Conservation (phyloP, 163 green algal species). For the Scenedesmus sp. region DNA sequence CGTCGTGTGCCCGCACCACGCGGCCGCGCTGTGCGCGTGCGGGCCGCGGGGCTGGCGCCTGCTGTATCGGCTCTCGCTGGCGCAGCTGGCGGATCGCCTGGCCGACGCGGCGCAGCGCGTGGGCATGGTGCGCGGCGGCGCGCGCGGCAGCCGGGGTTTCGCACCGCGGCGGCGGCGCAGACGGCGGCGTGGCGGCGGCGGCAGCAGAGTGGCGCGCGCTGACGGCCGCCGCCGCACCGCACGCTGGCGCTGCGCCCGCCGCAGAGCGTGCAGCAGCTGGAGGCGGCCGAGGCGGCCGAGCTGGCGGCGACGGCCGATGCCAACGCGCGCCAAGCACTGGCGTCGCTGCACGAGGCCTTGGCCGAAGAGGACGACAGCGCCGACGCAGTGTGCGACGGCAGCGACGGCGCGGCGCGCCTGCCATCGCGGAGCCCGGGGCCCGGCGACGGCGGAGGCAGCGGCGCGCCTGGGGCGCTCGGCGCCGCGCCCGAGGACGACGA, state of each 20-base stretch:
- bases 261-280: constrained; percentile 18
- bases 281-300: neutral
- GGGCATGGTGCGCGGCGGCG: constrained; percentile 28
- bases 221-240: neutral
- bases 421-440: no score
- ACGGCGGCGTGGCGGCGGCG: no score
- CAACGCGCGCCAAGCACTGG: constrained; percentile 2
- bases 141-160: no score
- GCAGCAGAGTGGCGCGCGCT: no score
- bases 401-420: no score
- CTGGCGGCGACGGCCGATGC: neutral
- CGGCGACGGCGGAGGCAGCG: no score
- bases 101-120: constrained; percentile 8
- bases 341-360: no score
- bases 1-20: constrained; percentile 78
- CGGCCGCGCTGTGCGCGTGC: constrained; percentile 79
- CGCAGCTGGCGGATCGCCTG: constrained; percentile 21
- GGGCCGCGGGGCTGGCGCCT: constrained; percentile 16
- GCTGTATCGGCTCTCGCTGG: constrained; percentile 30
- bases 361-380: no score
- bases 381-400: no score
- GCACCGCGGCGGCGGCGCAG: no score
- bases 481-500: neutral
- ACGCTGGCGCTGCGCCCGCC: neutral
- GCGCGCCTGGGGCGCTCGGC: no score